Base-by-base conservation (phyloP, 192 early-diverging fungal genomes). In the Rhizophagus prolifer region DNA sequence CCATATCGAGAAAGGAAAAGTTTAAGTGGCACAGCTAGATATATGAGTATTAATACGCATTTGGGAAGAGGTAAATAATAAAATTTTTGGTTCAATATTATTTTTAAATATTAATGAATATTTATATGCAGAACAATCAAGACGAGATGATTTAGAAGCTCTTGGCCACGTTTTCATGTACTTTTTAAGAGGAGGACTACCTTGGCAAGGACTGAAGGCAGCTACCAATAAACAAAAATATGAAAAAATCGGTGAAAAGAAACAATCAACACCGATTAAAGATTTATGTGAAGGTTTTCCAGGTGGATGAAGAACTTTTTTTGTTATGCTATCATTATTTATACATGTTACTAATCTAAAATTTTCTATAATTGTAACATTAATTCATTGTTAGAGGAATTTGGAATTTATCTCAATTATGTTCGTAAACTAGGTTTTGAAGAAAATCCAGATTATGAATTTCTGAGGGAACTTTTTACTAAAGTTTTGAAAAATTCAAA, bases 151-250 rank as follows among this genome's bases (percentile, higher is more conserved):
- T 78, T 83, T 99, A 74, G 96, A 99, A 81, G 95, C 96, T 30
- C 90, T 99, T 70, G 97, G 97, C 58, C 97, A 99, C 82, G 97
- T 99, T 12, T 96, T 99, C 75, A 94, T 99, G 90, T 99, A 99
- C 86, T 97, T 99, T 83, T 86, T 99, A 83, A 90, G 95, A 64
- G 95, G 96, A 28, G 88, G 88, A 26, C 85, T 99, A 64, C 97
- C 97, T 16, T 99, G 97, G 97, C 97, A 99, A 85, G 97, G 97
- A 6, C 83, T 99, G 26, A 98, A 97, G 85, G 97, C 97, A 1
- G 94, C 92, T 21, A 97, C 95, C 74, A 99, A 99, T 88, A 96
- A 97, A 81, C 96, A 99, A 89, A 99, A 99, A 79, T 99, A 99
- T 83, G 97, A 99, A 82, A 95, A 97, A 82, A 99, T 99, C 83